A percentile compares a stretch with the other conserved stretches of the same genome.
These are phyloP conservation scores for Bipolaris cookei DNA, from an alignment of 2,329 filamentous ascomycete species.

Conservation along the genomic window DNA sequence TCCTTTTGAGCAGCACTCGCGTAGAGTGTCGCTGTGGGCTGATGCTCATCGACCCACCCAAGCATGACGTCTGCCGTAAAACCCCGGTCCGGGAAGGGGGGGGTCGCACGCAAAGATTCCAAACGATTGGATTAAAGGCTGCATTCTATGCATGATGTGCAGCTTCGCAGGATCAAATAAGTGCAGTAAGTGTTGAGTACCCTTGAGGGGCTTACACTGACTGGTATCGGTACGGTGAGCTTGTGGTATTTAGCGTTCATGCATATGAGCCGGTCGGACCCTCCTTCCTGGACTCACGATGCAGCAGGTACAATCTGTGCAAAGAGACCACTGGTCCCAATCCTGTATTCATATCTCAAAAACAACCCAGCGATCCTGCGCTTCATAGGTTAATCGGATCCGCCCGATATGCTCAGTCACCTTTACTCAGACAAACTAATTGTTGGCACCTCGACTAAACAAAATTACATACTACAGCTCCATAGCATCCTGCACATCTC, in stretches of 20 bases:
- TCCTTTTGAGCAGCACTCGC: conserved; percentile 11
- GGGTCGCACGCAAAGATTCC: background rate
- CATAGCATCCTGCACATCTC: conserved; percentile 30
- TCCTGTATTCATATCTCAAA: background rate
- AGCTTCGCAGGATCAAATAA: background rate
- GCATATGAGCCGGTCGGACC: background rate
- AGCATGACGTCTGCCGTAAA: conserved; percentile 24
- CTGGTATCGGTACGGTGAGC: background rate
- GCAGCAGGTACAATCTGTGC: background rate
- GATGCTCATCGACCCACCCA: conserved; percentile 20
- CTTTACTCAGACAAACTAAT: background rate
- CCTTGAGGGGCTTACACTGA: background rate
- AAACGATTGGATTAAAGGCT: background rate
- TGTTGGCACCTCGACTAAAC: no score
- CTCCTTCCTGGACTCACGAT: background rate
- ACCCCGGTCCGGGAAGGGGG: conserved; percentile 15
- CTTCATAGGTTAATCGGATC: background rate
- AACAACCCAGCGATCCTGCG: background rate
- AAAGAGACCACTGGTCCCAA: background rate
- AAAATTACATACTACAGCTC: conserved; percentile 30
- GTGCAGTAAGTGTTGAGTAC: background rate
- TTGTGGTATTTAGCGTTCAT: background rate
- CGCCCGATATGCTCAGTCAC: background rate
- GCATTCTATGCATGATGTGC: background rate
- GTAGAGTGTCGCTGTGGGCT: conserved; percentile 19